A percentile compares a stretch with the other conserved stretches of the same genome.
Evolutionary conservation across 805 yeast species (phyloP).

Genomic region (Danielia reshetovae): DNA sequence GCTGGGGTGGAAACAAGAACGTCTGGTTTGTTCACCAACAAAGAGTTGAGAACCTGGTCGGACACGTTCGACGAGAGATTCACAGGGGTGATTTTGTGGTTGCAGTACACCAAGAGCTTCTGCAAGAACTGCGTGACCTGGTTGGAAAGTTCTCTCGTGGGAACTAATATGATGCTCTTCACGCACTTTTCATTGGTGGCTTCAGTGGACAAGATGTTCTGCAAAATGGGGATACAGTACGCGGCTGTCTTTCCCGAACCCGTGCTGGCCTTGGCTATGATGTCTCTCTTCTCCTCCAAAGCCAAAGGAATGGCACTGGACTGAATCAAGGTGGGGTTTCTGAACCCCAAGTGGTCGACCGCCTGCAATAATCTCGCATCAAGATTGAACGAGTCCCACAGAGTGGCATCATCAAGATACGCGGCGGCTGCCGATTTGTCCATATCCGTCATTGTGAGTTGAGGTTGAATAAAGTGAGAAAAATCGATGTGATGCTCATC

Average conservation of each 20-base stretch:
- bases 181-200: slow-evolving; percentile 27
- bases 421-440: slow-evolving; percentile 54
- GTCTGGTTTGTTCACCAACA: slow-evolving; percentile 73
- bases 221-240: slow-evolving; percentile 81
- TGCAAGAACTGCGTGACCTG: slow-evolving; percentile 75
- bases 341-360: slow-evolving; percentile 71
- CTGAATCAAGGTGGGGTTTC: slow-evolving; percentile 87
- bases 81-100: slow-evolving; percentile 56
- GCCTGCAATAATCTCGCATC: slow-evolving; percentile 87
- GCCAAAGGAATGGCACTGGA: slow-evolving; percentile 91
- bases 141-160: slow-evolving; percentile 85
- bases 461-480: too few relatives aligned
- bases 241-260: slow-evolving; percentile 97
- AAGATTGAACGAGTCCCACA: slow-evolving; percentile 73
- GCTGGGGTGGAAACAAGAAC: slow-evolving; percentile 86
- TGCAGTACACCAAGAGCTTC: slow-evolving; percentile 66
- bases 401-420: slow-evolving; percentile 63
- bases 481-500: slow-evolving; percentile 2
- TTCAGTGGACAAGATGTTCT: slow-evolving; percentile 56
- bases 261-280: slow-evolving; percentile 89
- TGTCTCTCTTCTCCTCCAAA: slow-evolving; percentile 82
- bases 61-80: slow-evolving; percentile 66
- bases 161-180: slow-evolving; percentile 75
- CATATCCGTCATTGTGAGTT: slow-evolving; percentile 10
- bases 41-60: slow-evolving; percentile 66